Percentiles rank a stretch among this genome's conserved stretches.
Conservation (phyloP, 176 grass and related monocot species). For the Avena eriantha region DNA sequence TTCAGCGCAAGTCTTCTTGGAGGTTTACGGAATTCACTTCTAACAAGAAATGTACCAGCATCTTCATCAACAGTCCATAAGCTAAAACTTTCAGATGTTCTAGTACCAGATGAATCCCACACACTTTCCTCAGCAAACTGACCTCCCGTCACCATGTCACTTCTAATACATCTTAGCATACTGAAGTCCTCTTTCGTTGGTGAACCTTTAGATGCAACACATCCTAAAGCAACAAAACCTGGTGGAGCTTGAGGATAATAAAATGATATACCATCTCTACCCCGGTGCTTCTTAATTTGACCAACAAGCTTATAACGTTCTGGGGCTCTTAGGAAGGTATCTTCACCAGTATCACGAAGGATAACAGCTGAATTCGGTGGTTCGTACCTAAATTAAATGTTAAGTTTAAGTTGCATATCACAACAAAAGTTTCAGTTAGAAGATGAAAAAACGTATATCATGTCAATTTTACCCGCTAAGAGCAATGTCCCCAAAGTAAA, state of each 20-base stretch:
- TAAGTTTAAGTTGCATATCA: conserved; percentile 40
- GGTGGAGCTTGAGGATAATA: conserved; percentile 88
- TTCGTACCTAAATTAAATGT: conserved; percentile 67
- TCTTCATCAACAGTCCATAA: conserved; percentile 84
- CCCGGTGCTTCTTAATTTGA: conserved; percentile 82
- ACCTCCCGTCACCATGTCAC: conserved; percentile 87
- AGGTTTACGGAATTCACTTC: conserved; percentile 80
- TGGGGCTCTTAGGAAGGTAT: conserved; percentile 75
- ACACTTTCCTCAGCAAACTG: conserved; percentile 84
- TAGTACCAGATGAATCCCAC: conserved; percentile 81
- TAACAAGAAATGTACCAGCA: conserved; percentile 88
- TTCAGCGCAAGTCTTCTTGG: conserved; percentile 84
- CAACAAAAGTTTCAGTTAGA: not conserved
- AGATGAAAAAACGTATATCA: conserved; percentile 26
- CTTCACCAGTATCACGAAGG: conserved; percentile 73
- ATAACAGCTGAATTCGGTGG: conserved; percentile 93
- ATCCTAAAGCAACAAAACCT: conserved; percentile 90
- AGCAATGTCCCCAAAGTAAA: conserved; percentile 91
- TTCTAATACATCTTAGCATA: conserved; percentile 84
- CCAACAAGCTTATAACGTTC: conserved; percentile 75
- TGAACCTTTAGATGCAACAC: conserved; percentile 75
- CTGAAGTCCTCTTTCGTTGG: conserved; percentile 65
- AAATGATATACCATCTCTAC: conserved; percentile 76
- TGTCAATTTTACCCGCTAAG: conserved; percentile 74
- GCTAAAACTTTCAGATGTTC: conserved; percentile 77